phyloP scores from a whole-genome alignment of 257 asterid species.

The Solanum sparsipilum region DNA sequence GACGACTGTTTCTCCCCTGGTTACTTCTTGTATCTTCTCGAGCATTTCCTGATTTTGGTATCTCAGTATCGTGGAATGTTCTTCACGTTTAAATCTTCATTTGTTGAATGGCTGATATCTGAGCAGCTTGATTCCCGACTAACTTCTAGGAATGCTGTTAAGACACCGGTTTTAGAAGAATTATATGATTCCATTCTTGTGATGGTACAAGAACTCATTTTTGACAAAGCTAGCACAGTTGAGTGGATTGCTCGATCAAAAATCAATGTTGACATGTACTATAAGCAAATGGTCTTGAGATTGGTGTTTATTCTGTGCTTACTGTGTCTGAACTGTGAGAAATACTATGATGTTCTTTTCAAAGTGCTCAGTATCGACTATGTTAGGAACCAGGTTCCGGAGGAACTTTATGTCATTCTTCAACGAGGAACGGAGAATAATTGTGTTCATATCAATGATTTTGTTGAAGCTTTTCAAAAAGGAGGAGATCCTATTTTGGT shows the following conservation, averaged over 20 bases:
- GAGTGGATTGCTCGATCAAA: conserved; percentile 30
- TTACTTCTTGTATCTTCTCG: conserved; percentile 49
- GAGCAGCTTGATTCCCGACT: conserved; percentile 11
- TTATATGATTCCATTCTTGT: conserved; percentile 1
- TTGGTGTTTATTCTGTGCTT: conserved; percentile 32
- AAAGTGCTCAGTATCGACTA: not conserved
- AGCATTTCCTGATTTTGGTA: conserved; percentile 30
- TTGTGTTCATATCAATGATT: not conserved
- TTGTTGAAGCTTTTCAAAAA: conserved; percentile 35
- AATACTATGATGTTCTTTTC: not conserved
- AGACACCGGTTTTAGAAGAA: not conserved
- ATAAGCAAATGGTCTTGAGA: conserved; percentile 29
- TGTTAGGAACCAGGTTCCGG: conserved; percentile 19
- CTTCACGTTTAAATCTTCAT: conserved; percentile 33
- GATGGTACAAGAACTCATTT: conserved; percentile 13
- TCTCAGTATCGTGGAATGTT: conserved; percentile 23
- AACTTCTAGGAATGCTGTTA: not conserved
- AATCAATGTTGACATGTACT: conserved; percentile 8
- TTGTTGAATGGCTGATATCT: conserved; percentile 29
- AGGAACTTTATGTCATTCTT: conserved; percentile 16
- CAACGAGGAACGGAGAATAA: not conserved
- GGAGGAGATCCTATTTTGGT: conserved; percentile 40
- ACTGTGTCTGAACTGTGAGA: conserved; percentile 27
- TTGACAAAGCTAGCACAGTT: not conserved
- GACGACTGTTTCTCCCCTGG: conserved; percentile 33